Evolutionary conservation across 2,329 filamentous ascomycete genomes (phyloP), one percentile per base, ranked within the genome.

Genomic region (Verticillium nubilum): DNA sequence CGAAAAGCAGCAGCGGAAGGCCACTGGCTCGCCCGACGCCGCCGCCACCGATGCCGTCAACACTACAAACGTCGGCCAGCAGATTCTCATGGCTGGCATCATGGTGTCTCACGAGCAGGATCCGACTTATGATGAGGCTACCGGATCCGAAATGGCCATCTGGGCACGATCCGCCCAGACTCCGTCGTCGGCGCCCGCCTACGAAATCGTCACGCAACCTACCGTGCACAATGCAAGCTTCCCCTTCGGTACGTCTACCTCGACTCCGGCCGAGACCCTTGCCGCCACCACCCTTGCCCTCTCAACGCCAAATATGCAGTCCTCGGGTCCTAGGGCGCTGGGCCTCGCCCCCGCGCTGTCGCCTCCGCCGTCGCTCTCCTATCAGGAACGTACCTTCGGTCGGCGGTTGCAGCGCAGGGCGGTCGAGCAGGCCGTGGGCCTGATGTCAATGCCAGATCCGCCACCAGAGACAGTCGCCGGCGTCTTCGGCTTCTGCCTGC

Each of bases 401-500:
- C 84, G 90, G 7, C 82, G 88, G 4, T 76, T 96, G 4, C 88
- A 91, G 55, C 84, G 91, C 50, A 79, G 79, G 58, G 80, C 85
- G 2, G 65, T 87, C 1, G 90, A 96, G 71, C 73, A 78, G 27
- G 89, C 81, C 0, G 83, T 86, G 59, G 73, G 77, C 2, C 73
- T 93, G 1, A 77, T 90, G 2, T 74, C 69, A 15, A 77, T 78
- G 69, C 67, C 74, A 2, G 73, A 78, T 63, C 79, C 83, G 54
- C 77, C 81, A 0, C 77, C 79, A 2, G 69, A 75, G 2, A 71
- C 72, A 1, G 77, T 86, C 59, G 73, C 77, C n/a, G 79, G 80
- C 33, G 79, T 86, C 1, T 93, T 92, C 69, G 87, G 85, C 35
- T 88, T 92, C 59, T 86, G 85, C n/a, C 74, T 89, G 19, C 79